A percentile compares a stretch with the other conserved stretches of the same genome.
Evolutionary conservation across 164 flowering plant species (phyloP).

Genomic region (Tinospora cordifolia): DNA sequence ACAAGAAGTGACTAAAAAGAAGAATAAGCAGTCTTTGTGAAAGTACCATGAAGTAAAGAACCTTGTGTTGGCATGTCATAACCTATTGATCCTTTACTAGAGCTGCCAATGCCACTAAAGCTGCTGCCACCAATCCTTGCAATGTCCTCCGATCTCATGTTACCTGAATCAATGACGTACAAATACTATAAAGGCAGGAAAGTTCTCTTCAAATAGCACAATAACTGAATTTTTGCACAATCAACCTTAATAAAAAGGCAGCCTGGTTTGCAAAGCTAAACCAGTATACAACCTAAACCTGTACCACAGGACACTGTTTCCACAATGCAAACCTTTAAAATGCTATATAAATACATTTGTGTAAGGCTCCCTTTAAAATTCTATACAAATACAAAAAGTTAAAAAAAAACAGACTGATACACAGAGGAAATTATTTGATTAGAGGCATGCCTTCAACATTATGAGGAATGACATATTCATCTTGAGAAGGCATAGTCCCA

Average conservation of each 20-base stretch:
- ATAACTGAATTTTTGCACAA: neutral
- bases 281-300: no score
- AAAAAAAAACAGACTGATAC: neutral
- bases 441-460: constrained; percentile 44
- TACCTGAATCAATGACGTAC: constrained; percentile 47
- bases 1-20: neutral
- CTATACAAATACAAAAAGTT: neutral
- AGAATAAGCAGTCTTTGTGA: neutral
- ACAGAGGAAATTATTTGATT: neutral
- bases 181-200: constrained; percentile 25
- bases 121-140: constrained; percentile 20
- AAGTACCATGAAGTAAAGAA: constrained; percentile 47
- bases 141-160: constrained; percentile 43
- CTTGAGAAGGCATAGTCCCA: constrained; percentile 38
- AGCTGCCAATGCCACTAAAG: constrained; percentile 34
- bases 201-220: constrained; percentile 6
- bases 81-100: constrained; percentile 21
- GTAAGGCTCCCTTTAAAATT: neutral
- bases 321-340: neutral
- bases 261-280: no score
- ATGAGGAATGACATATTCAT: constrained; percentile 35
- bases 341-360: neutral
- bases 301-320: no score
- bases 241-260: neutral
- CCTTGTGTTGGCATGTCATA: constrained; percentile 36